A percentile compares a stretch with the other conserved stretches of the same genome.
Conservation (phyloP, 2,329 filamentous ascomycete genomes). For the Mycosphaerella arachidis region DNA sequence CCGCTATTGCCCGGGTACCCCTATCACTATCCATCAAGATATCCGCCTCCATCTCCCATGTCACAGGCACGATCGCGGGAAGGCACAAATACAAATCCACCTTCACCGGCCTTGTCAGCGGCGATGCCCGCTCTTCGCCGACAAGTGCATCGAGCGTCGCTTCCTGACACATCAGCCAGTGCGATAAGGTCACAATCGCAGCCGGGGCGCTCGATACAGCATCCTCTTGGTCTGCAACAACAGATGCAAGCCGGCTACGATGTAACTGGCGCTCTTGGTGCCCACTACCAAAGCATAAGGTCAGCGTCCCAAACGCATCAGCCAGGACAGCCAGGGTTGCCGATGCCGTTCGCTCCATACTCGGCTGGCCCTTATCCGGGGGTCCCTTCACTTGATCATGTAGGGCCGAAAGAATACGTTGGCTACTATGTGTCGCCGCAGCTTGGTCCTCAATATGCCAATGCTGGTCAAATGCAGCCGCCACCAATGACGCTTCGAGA, state of each 20-base stretch:
- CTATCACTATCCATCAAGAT: constrained; percentile 45
- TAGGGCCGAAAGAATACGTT: constrained; percentile 47
- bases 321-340: constrained; percentile 22
- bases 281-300: constrained; percentile 32
- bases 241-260: constrained; percentile 39
- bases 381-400: constrained; percentile 24
- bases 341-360: constrained; percentile 21
- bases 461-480: constrained; percentile 29
- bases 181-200: constrained; percentile 48
- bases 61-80: constrained; percentile 39
- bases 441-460: constrained; percentile 32
- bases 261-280: constrained; percentile 30
- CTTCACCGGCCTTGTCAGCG: constrained; percentile 44
- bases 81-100: constrained; percentile 45
- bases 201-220: constrained; percentile 42
- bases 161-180: constrained; percentile 38
- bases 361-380: constrained; percentile 3
- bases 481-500: constrained; percentile 35
- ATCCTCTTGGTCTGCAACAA: constrained; percentile 36
- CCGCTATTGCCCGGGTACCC: constrained; percentile 41
- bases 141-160: constrained; percentile 40
- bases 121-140: constrained; percentile 42
- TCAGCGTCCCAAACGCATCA: constrained; percentile 25
- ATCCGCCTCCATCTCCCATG: constrained; percentile 37
- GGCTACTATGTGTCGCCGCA: constrained; percentile 46